These are phyloP conservation scores for Paragyromitra xinjiangensis DNA, from an alignment of 495 filamentous ascomycete species.

Conservation along the genomic window DNA sequence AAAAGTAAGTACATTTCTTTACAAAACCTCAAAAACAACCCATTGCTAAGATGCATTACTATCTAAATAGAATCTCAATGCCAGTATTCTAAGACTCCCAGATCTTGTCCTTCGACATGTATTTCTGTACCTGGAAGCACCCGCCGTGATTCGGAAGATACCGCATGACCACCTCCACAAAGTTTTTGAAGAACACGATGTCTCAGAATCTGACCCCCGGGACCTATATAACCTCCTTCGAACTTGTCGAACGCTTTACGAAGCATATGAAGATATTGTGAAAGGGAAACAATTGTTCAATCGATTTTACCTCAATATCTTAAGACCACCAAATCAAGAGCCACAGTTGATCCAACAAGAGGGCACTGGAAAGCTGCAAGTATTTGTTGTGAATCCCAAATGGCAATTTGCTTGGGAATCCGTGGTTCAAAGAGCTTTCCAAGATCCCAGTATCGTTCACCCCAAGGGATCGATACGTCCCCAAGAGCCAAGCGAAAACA, in stretches of 20 bases:
- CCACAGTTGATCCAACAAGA: constrained; percentile 15
- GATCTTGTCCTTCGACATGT: constrained; percentile 30
- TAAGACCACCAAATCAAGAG: constrained; percentile 19
- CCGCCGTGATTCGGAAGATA: constrained; percentile 31
- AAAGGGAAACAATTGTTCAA: constrained; percentile 17
- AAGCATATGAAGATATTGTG: constrained; percentile 10
- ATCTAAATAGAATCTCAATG: constrained; percentile 1
- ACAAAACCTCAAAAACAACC: background rate
- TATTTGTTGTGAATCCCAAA: constrained; percentile 36
- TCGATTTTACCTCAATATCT: constrained; percentile 42
- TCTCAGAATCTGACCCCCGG: constrained; percentile 38
- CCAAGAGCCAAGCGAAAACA: constrained; percentile 1
- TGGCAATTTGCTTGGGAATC: background rate
- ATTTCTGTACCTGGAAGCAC: constrained; percentile 33
- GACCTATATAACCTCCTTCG: constrained; percentile 40
- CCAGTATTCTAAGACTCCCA: constrained; percentile 35
- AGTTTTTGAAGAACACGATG: constrained; percentile 13
- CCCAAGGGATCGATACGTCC: background rate
- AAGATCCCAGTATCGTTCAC: background rate
- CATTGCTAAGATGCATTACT: constrained; percentile 1
- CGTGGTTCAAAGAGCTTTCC: background rate
- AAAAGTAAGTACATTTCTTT: constrained; percentile 6
- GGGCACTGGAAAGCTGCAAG: constrained; percentile 10
- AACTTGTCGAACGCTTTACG: constrained; percentile 32
- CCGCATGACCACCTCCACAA: constrained; percentile 30